A percentile compares a stretch with the other conserved stretches of the same genome.
Evolutionary conservation across 176 grass and related monocot species (phyloP).

Genomic region (Avena insularis): DNA sequence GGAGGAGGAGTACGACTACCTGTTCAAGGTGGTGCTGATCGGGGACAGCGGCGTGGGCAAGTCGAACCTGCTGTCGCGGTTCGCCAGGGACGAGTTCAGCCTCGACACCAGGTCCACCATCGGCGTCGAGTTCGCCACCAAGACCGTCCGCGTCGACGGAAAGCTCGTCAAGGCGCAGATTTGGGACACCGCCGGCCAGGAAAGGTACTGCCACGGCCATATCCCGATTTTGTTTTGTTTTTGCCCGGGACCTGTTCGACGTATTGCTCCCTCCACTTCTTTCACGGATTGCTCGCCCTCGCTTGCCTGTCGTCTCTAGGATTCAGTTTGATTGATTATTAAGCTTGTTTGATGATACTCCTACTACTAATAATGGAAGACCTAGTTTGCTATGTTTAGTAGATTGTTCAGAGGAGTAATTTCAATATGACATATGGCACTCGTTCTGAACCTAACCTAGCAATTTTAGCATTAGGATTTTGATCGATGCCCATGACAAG

Average conservation of each 20-base stretch:
- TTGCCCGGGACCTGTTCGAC: not conserved
- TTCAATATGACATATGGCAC: not conserved
- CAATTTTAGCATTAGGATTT: no score
- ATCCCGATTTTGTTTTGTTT: not conserved
- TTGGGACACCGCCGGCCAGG: conserved; percentile 85
- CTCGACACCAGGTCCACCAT: conserved; percentile 82
- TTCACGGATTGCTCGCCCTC: not conserved
- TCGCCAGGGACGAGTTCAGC: conserved; percentile 85
- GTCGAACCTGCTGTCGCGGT: conserved; percentile 76
- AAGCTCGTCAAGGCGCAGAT: conserved; percentile 88
- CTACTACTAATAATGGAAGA: not conserved
- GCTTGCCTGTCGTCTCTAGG: not conserved
- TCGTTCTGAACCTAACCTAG: not conserved
- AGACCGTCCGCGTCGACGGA: conserved; percentile 65
- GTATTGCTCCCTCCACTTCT: not conserved
- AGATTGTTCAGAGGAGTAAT: not conserved
- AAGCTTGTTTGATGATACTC: not conserved
- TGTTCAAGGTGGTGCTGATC: no score
- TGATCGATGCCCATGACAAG: not conserved
- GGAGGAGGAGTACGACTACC: no score
- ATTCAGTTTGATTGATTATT: not conserved
- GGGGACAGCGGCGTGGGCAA: conserved; percentile 55
- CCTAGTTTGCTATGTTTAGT: not conserved
- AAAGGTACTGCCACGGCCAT: conserved; percentile 44
- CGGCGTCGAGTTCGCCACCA: conserved; percentile 86